A percentile compares a stretch with the other conserved stretches of the same genome.
phyloP scores from a whole-genome alignment of 2,329 filamentous ascomycete genomes.

The Emergomyces orientalis region DNA sequence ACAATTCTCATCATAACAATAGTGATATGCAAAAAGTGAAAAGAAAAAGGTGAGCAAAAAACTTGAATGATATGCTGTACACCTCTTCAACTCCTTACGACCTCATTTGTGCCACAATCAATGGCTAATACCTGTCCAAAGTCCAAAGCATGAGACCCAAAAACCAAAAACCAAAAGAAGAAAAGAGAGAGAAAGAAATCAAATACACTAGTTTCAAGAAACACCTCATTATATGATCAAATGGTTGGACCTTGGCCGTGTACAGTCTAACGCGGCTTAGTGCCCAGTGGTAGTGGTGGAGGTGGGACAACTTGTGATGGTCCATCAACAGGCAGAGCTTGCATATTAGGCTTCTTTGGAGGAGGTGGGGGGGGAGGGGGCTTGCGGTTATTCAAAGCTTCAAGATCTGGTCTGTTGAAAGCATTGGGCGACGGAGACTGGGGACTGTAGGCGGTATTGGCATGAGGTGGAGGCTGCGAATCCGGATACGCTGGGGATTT shows the following conservation, averaged over 20 bases:
- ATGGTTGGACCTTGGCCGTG: neutral
- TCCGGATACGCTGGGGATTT: conserved; percentile 24
- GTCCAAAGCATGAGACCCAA: neutral
- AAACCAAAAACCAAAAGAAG: neutral
- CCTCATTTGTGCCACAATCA: neutral
- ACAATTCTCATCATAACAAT: neutral
- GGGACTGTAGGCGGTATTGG: conserved; percentile 8
- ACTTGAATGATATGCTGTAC: neutral
- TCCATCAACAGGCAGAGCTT: conserved; percentile 25
- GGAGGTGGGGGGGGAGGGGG: conserved; percentile 51
- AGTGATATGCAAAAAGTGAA: neutral
- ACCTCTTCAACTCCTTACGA: neutral
- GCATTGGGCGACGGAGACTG: conserved; percentile 12
- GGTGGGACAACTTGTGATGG: conserved; percentile 29
- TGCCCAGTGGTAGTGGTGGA: conserved; percentile 49
- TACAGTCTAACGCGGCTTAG: conserved; percentile 42
- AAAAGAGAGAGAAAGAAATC: neutral
- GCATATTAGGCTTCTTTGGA: conserved; percentile 45
- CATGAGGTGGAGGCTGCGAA: conserved; percentile 7
- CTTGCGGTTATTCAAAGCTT: conserved; percentile 35
- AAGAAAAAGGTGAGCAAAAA: neutral
- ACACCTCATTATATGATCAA: neutral
- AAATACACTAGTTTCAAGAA: neutral
- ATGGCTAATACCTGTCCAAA: neutral
- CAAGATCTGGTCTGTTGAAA: conserved; percentile 22